Evolutionary conservation across 768 basidiomycete genomes (phyloP).

Genomic region (Hirschioporus abietinus): DNA sequence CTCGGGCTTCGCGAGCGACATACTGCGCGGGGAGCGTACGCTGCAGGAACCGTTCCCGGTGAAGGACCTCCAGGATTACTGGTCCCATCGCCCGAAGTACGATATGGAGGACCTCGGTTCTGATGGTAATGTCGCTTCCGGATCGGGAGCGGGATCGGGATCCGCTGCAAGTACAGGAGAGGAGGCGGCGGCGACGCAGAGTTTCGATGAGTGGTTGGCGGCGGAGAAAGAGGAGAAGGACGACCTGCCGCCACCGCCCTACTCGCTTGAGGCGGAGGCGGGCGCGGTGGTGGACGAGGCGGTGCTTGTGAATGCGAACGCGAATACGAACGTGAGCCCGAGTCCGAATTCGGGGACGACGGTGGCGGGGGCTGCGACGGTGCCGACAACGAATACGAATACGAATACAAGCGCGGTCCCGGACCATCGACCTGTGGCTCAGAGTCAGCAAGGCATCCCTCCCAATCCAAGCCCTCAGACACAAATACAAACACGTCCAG

Average conservation of each 20-base stretch:
- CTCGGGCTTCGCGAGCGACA: conserved; percentile 66
- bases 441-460: background rate
- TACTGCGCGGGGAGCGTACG: conserved; percentile 56
- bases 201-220: conserved; percentile 20
- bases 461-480: background rate
- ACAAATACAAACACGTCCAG: background rate
- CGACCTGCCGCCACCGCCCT: conserved; percentile 65
- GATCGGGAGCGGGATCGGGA: conserved; percentile 9
- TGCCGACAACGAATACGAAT: background rate
- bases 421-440: no score
- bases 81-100: conserved; percentile 56
- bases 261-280: conserved; percentile 47
- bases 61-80: conserved; percentile 73
- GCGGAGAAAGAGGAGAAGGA: conserved; percentile 33
- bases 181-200: conserved; percentile 12
- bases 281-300: background rate
- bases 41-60: conserved; percentile 59
- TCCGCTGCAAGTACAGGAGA: conserved; percentile 22
- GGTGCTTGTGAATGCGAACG: background rate
- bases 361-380: background rate
- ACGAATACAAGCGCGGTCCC: background rate
- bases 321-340: background rate
- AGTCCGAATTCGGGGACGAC: no score
- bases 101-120: conserved; percentile 25
- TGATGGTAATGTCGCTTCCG: background rate